Evolutionary conservation across 345 rosid species (phyloP), one percentile per base, ranked within the genome.

Genomic region (Erodium maritimum): DNA sequence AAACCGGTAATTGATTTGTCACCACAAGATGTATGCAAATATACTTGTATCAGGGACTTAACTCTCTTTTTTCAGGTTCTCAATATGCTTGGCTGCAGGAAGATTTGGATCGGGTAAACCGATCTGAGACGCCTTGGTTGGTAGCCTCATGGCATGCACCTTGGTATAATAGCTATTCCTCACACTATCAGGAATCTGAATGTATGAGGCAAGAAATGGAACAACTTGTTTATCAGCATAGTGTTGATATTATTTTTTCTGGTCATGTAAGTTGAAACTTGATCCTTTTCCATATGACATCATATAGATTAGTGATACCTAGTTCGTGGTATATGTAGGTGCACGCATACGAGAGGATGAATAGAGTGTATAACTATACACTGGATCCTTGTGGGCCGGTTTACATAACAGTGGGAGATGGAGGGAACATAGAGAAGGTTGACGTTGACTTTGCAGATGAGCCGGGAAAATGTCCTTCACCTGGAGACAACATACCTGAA

Each of bases 121-220:
- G 82, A 6, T 23, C 63, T 1, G 67, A 75, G 57, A 87, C 89
- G 29, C 96, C 94, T 11, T 90, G 97, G 97, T 65, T 90, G 46
- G 87, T 83, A 52, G 95, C 90, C 52, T 81, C 82, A 17, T 80
- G 83, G 96, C 96, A 91, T 77, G 72, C 94, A 14, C 96, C 96
- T 17, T 90, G 96, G 91, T 90, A 83, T 61, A 85, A 79, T 62
- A 85, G 87, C 72, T 87, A 85, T 56, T 67, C 81, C 51, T 82
- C 97, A 1, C 97, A 90, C 59, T 90, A 85, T 73, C 90, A 86
- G 59, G 97, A 87, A 68, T 86, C 82, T 63, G 97, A 90, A 74
- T 90, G 97, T 73, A 91, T 88, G 97, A 80, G 97, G 71, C 88
- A 75, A 69, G 84, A 78, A 71, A 88, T 91, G 90, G 97, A 91